phyloP scores from a whole-genome alignment of 352 stramenopile species.

The Pythium myriotylum region DNA sequence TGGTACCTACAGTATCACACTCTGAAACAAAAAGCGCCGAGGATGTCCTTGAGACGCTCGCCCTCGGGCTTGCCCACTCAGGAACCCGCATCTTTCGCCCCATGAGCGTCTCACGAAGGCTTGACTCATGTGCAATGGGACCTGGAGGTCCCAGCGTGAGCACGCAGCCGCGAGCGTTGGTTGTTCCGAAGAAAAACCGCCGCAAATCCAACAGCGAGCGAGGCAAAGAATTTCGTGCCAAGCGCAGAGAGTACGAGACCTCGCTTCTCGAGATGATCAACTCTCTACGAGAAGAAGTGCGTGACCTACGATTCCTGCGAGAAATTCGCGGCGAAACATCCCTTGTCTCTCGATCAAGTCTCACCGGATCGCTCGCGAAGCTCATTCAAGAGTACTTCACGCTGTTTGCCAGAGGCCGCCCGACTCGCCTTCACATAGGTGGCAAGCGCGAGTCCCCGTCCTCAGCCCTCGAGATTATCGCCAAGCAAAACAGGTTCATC shows the following conservation, averaged over 20 bases:
- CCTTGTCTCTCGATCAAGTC: constrained; percentile 8
- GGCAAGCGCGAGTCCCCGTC: constrained; percentile 7
- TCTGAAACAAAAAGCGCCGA: neutral
- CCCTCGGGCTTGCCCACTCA: no score
- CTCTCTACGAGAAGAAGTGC: constrained; percentile 29
- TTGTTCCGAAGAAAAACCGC: constrained; percentile 2
- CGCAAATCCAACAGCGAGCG: constrained; percentile 73
- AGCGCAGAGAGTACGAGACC: constrained; percentile 50
- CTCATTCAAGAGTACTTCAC: constrained; percentile 32
- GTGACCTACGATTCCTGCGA: constrained; percentile 26
- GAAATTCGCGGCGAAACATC: constrained; percentile 21
- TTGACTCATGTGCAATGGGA: no score
- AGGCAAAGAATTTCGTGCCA: constrained; percentile 57
- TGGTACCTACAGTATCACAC: neutral
- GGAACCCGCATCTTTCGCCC: no score
- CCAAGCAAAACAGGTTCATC: constrained; percentile 20
- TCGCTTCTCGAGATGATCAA: constrained; percentile 33
- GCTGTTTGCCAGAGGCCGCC: constrained; percentile 24
- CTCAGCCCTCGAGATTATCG: neutral
- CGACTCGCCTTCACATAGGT: constrained; percentile 7
- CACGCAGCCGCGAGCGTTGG: no score
- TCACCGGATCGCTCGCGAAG: constrained; percentile 30
- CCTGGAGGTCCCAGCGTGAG: no score
- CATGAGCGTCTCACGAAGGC: no score
- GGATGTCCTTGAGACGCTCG: no score